phyloP scores from a whole-genome alignment of 306 rosid species.

The Malus sylvestris region DNA sequence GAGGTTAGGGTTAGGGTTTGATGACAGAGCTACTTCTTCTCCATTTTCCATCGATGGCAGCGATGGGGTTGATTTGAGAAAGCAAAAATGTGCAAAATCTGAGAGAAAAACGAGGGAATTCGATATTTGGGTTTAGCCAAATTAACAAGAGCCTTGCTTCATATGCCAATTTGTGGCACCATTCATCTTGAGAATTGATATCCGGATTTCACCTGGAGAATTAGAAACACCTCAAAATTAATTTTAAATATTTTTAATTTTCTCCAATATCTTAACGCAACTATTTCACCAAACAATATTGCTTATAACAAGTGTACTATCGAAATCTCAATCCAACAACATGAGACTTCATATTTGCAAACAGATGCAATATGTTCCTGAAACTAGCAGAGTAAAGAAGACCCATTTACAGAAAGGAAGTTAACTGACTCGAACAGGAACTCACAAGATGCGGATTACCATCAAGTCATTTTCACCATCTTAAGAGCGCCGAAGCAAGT shows the following conservation, averaged over 20 bases:
- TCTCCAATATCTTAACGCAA: too few relatives aligned
- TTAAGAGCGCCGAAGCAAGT: not conserved
- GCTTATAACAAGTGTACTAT: not conserved
- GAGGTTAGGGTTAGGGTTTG: slow-evolving; percentile 13
- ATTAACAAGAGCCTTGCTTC: too few relatives aligned
- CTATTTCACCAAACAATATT: too few relatives aligned
- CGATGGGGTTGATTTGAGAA: not conserved
- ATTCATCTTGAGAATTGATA: too few relatives aligned
- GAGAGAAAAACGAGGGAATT: not conserved
- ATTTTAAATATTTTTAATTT: too few relatives aligned
- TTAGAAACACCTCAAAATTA: too few relatives aligned
- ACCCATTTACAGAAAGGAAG: not conserved
- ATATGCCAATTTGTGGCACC: too few relatives aligned
- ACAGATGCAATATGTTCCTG: not conserved
- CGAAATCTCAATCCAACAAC: not conserved
- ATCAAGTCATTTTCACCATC: not conserved
- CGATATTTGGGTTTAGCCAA: not conserved
- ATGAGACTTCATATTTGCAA: not conserved
- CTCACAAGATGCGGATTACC: not conserved
- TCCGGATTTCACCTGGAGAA: too few relatives aligned
- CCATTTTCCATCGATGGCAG: slow-evolving; percentile 27
- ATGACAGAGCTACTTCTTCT: not conserved
- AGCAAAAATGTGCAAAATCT: too few relatives aligned
- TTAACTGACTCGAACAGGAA: not conserved
- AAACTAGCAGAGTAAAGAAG: not conserved